A percentile compares a stretch with the other conserved stretches of the same genome.
phyloP scores from a whole-genome alignment of 495 filamentous ascomycete species.

The Copromyces sp. region DNA sequence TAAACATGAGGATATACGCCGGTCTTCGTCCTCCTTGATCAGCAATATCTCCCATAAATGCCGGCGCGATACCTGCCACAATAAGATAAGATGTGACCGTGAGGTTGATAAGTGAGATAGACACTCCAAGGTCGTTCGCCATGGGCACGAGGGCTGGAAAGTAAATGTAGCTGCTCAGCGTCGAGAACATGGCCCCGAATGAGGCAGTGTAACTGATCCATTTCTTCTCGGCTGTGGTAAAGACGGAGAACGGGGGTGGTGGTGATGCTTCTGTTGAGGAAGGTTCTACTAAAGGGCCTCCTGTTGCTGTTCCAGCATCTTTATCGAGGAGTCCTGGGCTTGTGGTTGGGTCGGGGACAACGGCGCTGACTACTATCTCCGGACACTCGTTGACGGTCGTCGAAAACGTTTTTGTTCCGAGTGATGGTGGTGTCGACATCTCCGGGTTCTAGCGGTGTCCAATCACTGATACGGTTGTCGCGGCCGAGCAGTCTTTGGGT shows the following conservation, averaged over 20 bases:
- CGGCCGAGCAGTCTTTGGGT: no score
- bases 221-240: conserved; percentile 19
- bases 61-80: conserved; percentile 39
- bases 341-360: neutral
- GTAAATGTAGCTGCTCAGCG: conserved; percentile 45
- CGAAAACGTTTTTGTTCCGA: no score
- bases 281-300: neutral
- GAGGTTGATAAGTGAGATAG: conserved; percentile 39
- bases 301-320: neutral
- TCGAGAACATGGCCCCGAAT: conserved; percentile 24
- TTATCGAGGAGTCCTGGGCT: neutral
- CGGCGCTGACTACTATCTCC: neutral
- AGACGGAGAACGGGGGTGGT: conserved; percentile 8
- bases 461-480: no score
- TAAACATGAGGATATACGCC: conserved; percentile 37
- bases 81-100: conserved; percentile 41
- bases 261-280: neutral
- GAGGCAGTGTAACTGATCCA: conserved; percentile 27
- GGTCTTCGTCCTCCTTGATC: conserved; percentile 39
- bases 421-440: no score
- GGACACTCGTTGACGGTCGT: neutral
- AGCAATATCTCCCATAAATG: conserved; percentile 39
- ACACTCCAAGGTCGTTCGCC: conserved; percentile 34
- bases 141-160: conserved; percentile 46
- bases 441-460: no score